A percentile compares a stretch with the other conserved stretches of the same genome.
These are phyloP conservation scores for Rhizophagus sp. DNA, from an alignment of 192 early-diverging fungal genomes.

Conservation along the genomic window DNA sequence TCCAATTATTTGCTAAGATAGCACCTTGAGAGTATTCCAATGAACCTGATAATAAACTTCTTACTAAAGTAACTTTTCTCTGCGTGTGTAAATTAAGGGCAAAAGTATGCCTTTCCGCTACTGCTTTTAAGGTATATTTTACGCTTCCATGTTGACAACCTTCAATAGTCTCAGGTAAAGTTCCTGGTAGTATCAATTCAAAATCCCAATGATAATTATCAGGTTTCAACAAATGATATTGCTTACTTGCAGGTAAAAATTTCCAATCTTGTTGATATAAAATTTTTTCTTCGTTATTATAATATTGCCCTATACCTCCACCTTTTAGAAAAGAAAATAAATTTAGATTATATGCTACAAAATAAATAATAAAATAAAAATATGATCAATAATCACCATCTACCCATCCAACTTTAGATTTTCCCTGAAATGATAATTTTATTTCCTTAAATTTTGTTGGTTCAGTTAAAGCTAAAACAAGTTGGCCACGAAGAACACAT, in stretches of 20 bases:
- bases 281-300: conserved; percentile 34
- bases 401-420: conserved; percentile 44
- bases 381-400: conserved; percentile 36
- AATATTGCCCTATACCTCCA: conserved; percentile 27
- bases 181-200: conserved; percentile 54
- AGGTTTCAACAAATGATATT: conserved; percentile 36
- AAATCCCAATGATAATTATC: conserved; percentile 49
- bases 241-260: conserved; percentile 46
- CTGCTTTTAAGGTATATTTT: conserved; percentile 50
- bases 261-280: conserved; percentile 52
- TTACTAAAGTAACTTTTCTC: conserved; percentile 45
- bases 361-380: not conserved
- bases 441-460: conserved; percentile 51
- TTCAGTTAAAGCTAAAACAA: conserved; percentile 50
- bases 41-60: conserved; percentile 47
- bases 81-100: conserved; percentile 45
- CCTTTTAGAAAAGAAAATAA: not conserved
- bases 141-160: conserved; percentile 50
- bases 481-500: conserved; percentile 52
- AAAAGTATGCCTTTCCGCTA: conserved; percentile 55
- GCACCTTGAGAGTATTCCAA: conserved; percentile 51
- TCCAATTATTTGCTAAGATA: conserved; percentile 54
- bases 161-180: conserved; percentile 59
- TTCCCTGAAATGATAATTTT: conserved; percentile 48
- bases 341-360: not conserved